Conservation (phyloP, 129 eudicot genomes). For the Artemisia annua region DNA sequence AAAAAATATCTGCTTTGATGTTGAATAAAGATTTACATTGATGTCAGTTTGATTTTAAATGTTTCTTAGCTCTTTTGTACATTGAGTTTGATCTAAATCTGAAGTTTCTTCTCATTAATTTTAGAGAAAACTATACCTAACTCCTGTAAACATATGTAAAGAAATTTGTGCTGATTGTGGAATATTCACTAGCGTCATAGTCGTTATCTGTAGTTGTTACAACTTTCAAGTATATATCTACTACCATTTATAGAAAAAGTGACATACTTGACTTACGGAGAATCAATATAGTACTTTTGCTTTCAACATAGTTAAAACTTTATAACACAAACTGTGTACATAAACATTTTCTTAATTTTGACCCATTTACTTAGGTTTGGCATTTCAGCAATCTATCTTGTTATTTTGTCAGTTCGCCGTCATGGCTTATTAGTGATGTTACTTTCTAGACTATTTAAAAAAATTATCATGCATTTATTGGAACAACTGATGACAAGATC, state of each 20-base stretch:
- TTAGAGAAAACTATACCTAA: constrained; percentile 9
- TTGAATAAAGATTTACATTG: constrained; percentile 13
- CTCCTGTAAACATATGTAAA: not conserved
- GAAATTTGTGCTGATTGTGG: constrained; percentile 8
- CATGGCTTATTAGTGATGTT: not conserved
- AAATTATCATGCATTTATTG: not conserved
- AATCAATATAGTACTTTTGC: constrained; percentile 1
- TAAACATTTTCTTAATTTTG: not conserved
- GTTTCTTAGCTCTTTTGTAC: constrained; percentile 9
- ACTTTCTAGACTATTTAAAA: not conserved
- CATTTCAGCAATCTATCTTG: not conserved
- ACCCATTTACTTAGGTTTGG: not conserved
- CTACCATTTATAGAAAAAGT: not conserved
- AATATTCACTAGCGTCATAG: constrained; percentile 30
- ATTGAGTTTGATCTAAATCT: constrained; percentile 10
- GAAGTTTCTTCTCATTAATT: constrained; percentile 9
- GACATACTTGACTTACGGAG: constrained; percentile 3
- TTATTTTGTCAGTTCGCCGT: not conserved
- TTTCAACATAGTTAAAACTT: not conserved
- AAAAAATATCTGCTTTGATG: constrained; percentile 21
- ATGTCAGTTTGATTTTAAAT: constrained; percentile 29
- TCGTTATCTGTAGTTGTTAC: constrained; percentile 4
- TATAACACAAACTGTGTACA: not conserved
- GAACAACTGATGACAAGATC: not conserved
- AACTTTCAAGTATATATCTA: not conserved